These are phyloP conservation scores for Pythium periplocum DNA, from an alignment of 352 stramenopile species.

Conservation along the genomic window DNA sequence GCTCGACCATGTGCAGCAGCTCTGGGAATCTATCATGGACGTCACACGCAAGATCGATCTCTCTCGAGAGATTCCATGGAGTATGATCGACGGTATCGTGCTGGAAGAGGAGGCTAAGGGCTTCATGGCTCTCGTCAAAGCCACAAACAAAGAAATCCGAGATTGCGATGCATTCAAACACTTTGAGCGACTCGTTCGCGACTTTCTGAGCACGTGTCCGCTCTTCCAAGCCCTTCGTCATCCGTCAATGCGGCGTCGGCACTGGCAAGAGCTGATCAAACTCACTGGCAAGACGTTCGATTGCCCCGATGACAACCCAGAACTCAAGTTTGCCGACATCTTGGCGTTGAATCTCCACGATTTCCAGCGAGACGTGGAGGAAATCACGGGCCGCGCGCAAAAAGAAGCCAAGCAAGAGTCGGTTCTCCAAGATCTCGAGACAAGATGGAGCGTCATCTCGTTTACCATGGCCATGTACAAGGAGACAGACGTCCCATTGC, in stretches of 20 bases:
- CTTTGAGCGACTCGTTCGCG: conserved; percentile 69
- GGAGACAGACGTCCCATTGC: conserved; percentile 73
- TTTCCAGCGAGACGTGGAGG: conserved; percentile 80
- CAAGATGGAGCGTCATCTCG: conserved; percentile 59
- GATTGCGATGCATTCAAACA: conserved; percentile 90
- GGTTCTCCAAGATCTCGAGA: conserved; percentile 73
- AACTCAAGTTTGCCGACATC: conserved; percentile 75
- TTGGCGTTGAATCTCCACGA: conserved; percentile 79
- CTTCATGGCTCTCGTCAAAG: conserved; percentile 86
- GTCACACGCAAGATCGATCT: conserved; percentile 87
- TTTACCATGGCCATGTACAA: conserved; percentile 88
- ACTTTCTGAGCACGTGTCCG: conserved; percentile 74
- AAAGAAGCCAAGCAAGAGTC: conserved; percentile 91
- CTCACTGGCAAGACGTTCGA: conserved; percentile 54
- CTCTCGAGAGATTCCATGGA: conserved; percentile 88
- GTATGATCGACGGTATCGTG: conserved; percentile 85
- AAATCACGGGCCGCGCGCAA: conserved; percentile 87
- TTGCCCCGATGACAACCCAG: conserved; percentile 60
- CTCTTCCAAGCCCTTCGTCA: conserved; percentile 77
- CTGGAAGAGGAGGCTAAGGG: conserved; percentile 93
- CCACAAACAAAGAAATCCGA: conserved; percentile 80
- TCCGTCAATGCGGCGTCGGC: conserved; percentile 62
- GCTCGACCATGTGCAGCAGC: conserved; percentile 64
- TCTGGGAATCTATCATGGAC: conserved; percentile 86
- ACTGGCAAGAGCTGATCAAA: conserved; percentile 67